Evolutionary conservation across 805 yeast genomes (phyloP), one percentile per base, ranked within the genome.

Genomic region (Helenozyma baotianmanensis): DNA sequence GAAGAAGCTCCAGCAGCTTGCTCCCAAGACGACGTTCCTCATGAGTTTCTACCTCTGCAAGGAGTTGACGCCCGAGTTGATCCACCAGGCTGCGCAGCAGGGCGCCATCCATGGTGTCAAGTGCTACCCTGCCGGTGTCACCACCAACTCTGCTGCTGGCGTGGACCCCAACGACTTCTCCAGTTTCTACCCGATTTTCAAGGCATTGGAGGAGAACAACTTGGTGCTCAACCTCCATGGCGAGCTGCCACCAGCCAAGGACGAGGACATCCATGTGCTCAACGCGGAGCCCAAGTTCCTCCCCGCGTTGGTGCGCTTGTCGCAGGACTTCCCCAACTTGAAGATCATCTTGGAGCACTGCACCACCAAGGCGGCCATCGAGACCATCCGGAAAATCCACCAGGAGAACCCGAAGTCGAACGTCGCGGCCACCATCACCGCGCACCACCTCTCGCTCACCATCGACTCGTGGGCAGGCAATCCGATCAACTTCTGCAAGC

Each of bases 91-190:
- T 22, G 94, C 89, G 6, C 54, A 68, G 35, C 50, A 61, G 12
- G 80, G 80, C 2, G 78, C 77, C 23, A 78, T 90, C 35, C 70
- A 78, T 19, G 99, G 99, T 36, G 86, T 92, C 46, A 92, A 92
- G 59, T 88, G 96, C 56, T 92, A 92, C 58, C 99, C 99, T 25
- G 97, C 97, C 2, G 99, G 99, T 27, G 99, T 92, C 21, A 92
- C 99, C n/a, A 92, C 99, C 24, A 92, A 92, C 64, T 87, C 96
- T 8, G 60, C 74, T 30, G 84, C 81, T 3, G 98, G 98, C 31
- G 96, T 92, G 15, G 92, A 84, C 56, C 94, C 94, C 15, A 86
- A 88, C 49, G 95, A 90, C 51, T 92, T 92, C 60, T 74, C 82
- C 29, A 78, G 73, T 5, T 92, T 89, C 51, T 92, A 88, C 56